Base-by-base conservation (phyloP, 768 basidiomycete species). In the Auriculariales sp. region DNA sequence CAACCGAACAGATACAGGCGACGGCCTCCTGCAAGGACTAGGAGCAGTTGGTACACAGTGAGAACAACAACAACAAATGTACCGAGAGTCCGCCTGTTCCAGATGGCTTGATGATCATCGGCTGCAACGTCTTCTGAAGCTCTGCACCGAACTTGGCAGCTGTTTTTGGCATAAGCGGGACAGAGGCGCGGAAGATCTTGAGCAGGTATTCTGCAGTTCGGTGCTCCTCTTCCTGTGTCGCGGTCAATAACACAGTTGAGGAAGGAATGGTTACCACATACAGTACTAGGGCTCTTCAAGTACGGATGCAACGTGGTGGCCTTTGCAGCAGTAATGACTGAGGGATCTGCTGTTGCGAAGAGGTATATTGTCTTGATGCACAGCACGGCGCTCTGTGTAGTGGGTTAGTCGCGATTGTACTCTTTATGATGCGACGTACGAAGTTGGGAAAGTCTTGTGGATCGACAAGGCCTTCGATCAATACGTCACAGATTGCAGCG, bases 401-500 rank as follows among this genome's bases (percentile, higher is more conserved):
- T 22, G 29, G 36, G 14, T 51, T 28, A 50, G 32, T 56, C 44
- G 25, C 9, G 30, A 28, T 33, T 19, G 17, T 35, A 7, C 15
- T 46, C 5, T 11, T 22, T 2, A 24, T 35, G 15, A 10, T 28
- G 6, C 46, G 10, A 72, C 82, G 58, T 58, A 87, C 83, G 54
- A 86, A 87, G 52, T 82, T 78, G 56, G 83, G 76, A 49, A 89
- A 61, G 61, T 81, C 80, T 2, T 83, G 79, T 0, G 84, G 86
- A 66, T 95, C 94, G 3, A 93, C 87, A 19, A 98, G 70, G 2
- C 82, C 80, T 60, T 91, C 87, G 45, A 98, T 90, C 53, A 98
- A 64, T 0, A 75, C 75, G 58, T 90, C 88, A 54, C 89, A 88
- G 33, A 94, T 82, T 54, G 87, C 82, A 2, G 73, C 66, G 61